Conservation (phyloP, 1,284 basidiomycete genomes). For the Abortiporus biennis region DNA sequence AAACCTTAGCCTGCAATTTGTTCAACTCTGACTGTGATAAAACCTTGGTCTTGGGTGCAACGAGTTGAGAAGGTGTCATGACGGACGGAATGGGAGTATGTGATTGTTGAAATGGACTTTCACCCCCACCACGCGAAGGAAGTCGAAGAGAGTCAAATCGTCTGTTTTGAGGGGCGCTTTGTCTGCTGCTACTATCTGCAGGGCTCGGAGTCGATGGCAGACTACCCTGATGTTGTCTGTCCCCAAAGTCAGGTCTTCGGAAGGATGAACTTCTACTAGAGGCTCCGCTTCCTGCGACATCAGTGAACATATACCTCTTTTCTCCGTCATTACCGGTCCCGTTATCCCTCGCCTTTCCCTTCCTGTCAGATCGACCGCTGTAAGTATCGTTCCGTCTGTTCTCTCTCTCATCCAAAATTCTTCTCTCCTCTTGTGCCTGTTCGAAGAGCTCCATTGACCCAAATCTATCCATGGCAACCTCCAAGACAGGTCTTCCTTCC, state of each 20-base stretch:
- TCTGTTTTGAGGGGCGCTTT: no score
- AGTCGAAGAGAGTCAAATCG: conserved; percentile 48
- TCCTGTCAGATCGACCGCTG: conserved; percentile 29
- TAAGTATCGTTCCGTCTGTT: conserved; percentile 20
- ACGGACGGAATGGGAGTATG: conserved; percentile 86
- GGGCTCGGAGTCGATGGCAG: conserved; percentile 55
- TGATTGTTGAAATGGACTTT: conserved; percentile 31
- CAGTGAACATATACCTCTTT: conserved; percentile 63
- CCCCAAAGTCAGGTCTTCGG: conserved; percentile 66
- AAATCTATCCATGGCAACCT: conserved; percentile 87
- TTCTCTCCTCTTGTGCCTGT: conserved; percentile 82
- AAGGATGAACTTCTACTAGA: conserved; percentile 77
- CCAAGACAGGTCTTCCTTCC: conserved; percentile 69
- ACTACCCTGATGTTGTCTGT: no score
- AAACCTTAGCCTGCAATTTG: conserved; percentile 87
- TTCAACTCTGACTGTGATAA: conserved; percentile 81
- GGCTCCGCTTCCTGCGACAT: conserved; percentile 52
- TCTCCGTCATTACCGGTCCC: conserved; percentile 35
- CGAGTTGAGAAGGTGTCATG: conserved; percentile 64
- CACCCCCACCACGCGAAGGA: conserved; percentile 31
- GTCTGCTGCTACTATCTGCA: conserved; percentile 31
- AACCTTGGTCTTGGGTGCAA: conserved; percentile 32
- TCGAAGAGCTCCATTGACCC: conserved; percentile 82
- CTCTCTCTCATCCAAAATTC: conserved; percentile 79
- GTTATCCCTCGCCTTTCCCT: conserved; percentile 22